Conservation (phyloP, 257 asterid genomes). For the Galeopsis tetrahit region DNA sequence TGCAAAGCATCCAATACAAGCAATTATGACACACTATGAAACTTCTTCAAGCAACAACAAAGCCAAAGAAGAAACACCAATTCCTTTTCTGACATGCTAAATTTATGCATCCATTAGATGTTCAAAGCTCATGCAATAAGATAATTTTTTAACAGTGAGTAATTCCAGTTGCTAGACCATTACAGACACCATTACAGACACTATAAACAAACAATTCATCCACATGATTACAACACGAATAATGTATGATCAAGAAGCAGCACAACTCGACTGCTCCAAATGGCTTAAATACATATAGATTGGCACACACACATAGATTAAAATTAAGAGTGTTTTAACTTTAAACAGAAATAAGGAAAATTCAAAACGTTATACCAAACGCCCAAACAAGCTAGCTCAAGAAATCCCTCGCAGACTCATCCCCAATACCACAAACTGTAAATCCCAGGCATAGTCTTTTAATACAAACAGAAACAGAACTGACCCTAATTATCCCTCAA, state of each 20-base stretch:
- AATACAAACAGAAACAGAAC: background rate
- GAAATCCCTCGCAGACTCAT: background rate
- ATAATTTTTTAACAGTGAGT: background rate
- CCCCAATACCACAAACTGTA: background rate
- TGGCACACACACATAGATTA: background rate
- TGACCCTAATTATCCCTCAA: background rate
- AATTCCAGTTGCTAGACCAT: background rate
- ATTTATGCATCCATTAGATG: conserved; percentile 15
- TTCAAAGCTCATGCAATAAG: conserved; percentile 16
- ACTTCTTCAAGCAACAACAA: conserved; percentile 15
- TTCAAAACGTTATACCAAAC: background rate
- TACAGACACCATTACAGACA: conserved; percentile 1
- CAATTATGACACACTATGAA: background rate
- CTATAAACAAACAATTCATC: background rate
- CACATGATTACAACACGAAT: background rate
- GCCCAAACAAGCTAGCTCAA: conserved; percentile 2
- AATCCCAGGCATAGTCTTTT: background rate
- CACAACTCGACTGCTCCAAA: conserved; percentile 3
- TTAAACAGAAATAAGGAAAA: background rate
- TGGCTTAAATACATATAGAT: background rate
- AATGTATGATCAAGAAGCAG: conserved; percentile 4
- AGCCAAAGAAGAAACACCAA: conserved; percentile 4
- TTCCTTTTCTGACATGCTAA: background rate
- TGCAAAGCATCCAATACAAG: conserved; percentile 35
- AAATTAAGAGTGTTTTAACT: background rate